These are phyloP conservation scores for Iris pallida DNA, from an alignment of 116 monocot species.

Conservation along the genomic window DNA sequence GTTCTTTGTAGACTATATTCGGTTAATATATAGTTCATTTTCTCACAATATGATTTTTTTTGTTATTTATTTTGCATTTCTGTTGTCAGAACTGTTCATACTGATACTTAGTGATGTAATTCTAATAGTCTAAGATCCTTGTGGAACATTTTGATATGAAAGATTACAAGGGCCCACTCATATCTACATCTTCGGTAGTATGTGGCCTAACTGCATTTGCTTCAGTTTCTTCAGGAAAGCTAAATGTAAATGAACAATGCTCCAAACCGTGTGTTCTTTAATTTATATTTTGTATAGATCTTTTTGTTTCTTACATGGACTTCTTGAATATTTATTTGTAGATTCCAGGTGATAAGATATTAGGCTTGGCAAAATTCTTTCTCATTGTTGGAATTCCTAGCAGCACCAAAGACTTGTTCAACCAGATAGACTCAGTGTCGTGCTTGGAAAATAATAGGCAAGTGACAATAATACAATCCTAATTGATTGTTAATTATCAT, in stretches of 20 bases:
- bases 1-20: no score
- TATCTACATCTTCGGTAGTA: conserved; percentile 65
- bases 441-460: conserved; percentile 82
- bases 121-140: no score
- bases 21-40: no score
- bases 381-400: conserved; percentile 87
- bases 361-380: conserved; percentile 86
- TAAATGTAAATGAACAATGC: conserved; percentile 45
- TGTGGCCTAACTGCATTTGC: conserved; percentile 72
- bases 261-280: neutral
- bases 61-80: no score
- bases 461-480: conserved; percentile 9
- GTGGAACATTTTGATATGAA: conserved; percentile 48
- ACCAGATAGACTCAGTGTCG: conserved; percentile 80
- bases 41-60: no score
- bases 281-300: no score
- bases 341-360: conserved; percentile 75
- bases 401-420: conserved; percentile 61
- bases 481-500: no score
- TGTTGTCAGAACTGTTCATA: no score
- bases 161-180: conserved; percentile 70
- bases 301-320: neutral
- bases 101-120: no score
- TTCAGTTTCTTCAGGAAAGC: conserved; percentile 50
- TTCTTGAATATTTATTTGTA: conserved; percentile 29